Evolutionary conservation across 164 flowering plant genomes (phyloP).

Genomic region (Magnolia kwangsiensis): DNA sequence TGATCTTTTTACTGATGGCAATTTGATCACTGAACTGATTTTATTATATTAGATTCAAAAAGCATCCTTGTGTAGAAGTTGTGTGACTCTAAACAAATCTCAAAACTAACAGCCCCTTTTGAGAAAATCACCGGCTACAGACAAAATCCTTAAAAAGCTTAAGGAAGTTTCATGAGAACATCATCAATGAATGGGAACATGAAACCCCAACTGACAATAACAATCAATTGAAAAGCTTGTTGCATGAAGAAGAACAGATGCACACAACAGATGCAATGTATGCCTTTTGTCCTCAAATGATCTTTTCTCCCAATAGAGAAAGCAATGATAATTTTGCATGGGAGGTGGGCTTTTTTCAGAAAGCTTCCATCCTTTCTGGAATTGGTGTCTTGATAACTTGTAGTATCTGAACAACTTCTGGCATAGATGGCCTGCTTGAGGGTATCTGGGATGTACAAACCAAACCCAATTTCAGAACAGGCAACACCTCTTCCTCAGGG

Average conservation of each 20-base stretch:
- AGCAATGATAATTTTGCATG: background rate
- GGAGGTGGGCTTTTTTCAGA: constrained; percentile 17
- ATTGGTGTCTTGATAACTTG: constrained; percentile 83
- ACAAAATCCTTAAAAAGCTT: background rate
- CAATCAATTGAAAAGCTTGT: constrained; percentile 1
- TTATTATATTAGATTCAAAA: no score
- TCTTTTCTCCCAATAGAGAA: background rate
- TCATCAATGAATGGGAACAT: background rate
- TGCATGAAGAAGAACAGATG: background rate
- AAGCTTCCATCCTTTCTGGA: constrained; percentile 50
- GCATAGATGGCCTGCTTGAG: constrained; percentile 92
- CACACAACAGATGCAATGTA: background rate
- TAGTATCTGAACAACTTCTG: constrained; percentile 84
- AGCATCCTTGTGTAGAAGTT: no score
- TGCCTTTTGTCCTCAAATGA: background rate
- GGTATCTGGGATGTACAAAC: constrained; percentile 96
- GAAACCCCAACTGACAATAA: background rate
- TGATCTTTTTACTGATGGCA: no score
- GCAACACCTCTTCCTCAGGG: constrained; percentile 88
- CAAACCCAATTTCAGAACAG: constrained; percentile 79
- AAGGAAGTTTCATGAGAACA: background rate
- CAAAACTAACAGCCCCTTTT: no score
- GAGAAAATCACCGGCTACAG: no score
- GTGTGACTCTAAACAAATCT: no score
- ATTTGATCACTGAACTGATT: no score